A percentile compares a stretch with the other conserved stretches of the same genome.
These are phyloP conservation scores for Melanomma pulvis-pyrius DNA, from an alignment of 495 filamentous ascomycete species.

Conservation along the genomic window DNA sequence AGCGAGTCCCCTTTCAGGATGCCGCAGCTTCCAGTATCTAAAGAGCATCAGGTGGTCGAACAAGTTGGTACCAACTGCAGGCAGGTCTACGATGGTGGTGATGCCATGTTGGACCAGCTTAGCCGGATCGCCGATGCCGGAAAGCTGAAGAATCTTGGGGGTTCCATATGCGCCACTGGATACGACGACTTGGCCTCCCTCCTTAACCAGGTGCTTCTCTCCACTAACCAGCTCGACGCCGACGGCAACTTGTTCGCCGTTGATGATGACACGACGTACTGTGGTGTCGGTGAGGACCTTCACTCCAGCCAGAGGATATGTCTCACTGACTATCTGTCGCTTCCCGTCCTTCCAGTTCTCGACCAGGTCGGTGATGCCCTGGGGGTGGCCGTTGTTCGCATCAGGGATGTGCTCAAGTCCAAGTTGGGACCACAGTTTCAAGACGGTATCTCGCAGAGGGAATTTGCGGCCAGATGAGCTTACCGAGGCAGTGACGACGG, in stretches of 20 bases:
- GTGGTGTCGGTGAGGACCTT: constrained; percentile 23
- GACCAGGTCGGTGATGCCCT: constrained; percentile 26
- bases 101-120: constrained; percentile 55
- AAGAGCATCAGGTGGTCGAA: constrained; percentile 55
- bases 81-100: constrained; percentile 54
- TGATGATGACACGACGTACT: constrained; percentile 26
- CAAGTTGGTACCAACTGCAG: constrained; percentile 65
- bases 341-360: constrained; percentile 30
- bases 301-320: constrained; percentile 15
- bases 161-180: constrained; percentile 63
- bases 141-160: constrained; percentile 52
- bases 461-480: constrained; percentile 19
- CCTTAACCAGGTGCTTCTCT: constrained; percentile 36
- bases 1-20: constrained; percentile 23
- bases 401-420: constrained; percentile 13
- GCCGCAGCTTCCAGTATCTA: constrained; percentile 35
- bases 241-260: constrained; percentile 1
- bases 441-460: constrained; percentile 15
- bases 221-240: constrained; percentile 46
- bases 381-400: constrained; percentile 20
- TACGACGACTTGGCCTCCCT: constrained; percentile 58
- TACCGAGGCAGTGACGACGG: constrained; percentile 17
- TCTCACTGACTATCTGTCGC: constrained; percentile 28
- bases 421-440: constrained; percentile 12
- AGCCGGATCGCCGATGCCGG: constrained; percentile 58